Evolutionary conservation across 108 stramenopile species (phyloP), one percentile per base, ranked within the genome.

Genomic region (Cyclotella baltica): DNA sequence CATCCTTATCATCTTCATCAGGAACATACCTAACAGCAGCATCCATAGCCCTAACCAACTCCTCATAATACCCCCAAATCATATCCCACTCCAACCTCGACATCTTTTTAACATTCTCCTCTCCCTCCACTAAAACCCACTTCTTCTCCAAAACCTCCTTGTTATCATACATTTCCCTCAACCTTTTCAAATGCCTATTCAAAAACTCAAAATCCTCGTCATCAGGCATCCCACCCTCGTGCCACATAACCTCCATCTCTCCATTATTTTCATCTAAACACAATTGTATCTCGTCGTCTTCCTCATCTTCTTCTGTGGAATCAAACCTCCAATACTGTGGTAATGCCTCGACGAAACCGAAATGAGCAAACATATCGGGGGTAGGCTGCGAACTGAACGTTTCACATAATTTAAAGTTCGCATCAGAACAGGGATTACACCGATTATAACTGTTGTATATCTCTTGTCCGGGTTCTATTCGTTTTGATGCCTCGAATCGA

Each of bases 371-470:
- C 69, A 81, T 18, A 80, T 84, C 77, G 20, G 74, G 70, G 0
- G 81, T 82, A 0, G 62, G 33, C 48, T 56, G 37, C 35, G 11
- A 29, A 22, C 81, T 75, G 55, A 65, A 76, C 11, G 83, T 80
- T 69, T 76, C 79, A 70, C 75, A 84, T 37, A 56, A 25, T 0
- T 70, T 59, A 23, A 11, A 35, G 10, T 53, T 47, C 25, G 61
- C 78, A 30, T 68, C 69, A 51, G 74, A 71, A 50, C 83, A 84
- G 6, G 25, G 38, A 52, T 71, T 84, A 79, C 83, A 84, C 27
- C 78, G 46, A 43, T 84, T 84, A 58, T 84, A 84, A 16, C 67
- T 69, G 38, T 78, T 84, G 75, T 76, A 84, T 16, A 84, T 66
- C 27, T 84, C 78, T 59, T 80, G 79, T 33, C 83, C 83, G 6